A percentile compares a stretch with the other conserved stretches of the same genome.
These are phyloP conservation scores for Plasmodium gonderi DNA, from an alignment of 169 alveolate genomes.

Conservation along the genomic window DNA sequence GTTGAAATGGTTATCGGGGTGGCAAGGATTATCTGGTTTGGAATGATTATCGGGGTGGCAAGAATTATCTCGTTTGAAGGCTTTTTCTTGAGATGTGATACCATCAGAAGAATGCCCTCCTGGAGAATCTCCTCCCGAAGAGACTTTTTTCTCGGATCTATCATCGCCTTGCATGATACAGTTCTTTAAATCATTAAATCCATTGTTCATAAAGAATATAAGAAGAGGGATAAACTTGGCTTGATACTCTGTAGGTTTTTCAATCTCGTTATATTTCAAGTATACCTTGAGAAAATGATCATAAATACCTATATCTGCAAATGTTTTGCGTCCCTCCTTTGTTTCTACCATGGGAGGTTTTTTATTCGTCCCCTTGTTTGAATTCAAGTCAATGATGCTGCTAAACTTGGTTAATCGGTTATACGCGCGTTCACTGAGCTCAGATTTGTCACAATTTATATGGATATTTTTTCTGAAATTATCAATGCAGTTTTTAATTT, in stretches of 20 bases:
- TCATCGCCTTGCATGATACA: background rate
- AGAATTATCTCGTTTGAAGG: background rate
- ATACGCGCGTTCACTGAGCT: background rate
- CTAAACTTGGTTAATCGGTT: background rate
- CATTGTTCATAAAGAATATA: slow-evolving; percentile 23
- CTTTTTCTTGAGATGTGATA: background rate
- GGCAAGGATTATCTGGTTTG: background rate
- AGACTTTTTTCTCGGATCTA: background rate
- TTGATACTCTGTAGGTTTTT: slow-evolving; percentile 25
- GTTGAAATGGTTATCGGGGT: background rate
- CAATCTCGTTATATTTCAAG: slow-evolving; percentile 38
- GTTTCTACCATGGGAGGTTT: background rate
- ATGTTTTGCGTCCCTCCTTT: background rate
- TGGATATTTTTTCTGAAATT: slow-evolving; percentile 12
- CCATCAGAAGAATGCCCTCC: background rate
- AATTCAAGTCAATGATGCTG: slow-evolving; percentile 34
- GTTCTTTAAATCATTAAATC: background rate
- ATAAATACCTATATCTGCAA: slow-evolving; percentile 28
- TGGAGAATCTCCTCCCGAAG: background rate
- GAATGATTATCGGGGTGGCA: background rate
- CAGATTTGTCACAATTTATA: background rate
- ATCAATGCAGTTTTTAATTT: slow-evolving; percentile 13
- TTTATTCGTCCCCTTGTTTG: background rate
- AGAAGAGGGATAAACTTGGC: slow-evolving; percentile 27
- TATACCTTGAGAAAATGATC: slow-evolving; percentile 49